Evolutionary conservation across 768 basidiomycete species (phyloP).

Genomic region (Fibroporia radiculosa): DNA sequence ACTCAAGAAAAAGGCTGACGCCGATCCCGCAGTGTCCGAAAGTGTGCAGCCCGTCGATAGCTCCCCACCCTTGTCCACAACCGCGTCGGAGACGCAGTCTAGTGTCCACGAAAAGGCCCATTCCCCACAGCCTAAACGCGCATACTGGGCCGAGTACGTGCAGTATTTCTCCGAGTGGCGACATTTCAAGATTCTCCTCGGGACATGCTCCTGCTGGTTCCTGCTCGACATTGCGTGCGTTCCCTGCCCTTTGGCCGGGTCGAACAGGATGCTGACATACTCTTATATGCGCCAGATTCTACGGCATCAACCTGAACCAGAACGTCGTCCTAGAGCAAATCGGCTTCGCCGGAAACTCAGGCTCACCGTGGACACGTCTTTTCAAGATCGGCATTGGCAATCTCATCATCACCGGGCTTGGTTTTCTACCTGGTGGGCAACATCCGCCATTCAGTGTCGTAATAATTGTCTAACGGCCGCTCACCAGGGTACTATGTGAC

Average conservation of each 20-base stretch:
- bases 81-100: neutral
- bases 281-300: slow-evolving; percentile 47
- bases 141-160: slow-evolving; percentile 39
- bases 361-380: slow-evolving; percentile 54
- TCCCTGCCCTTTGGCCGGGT: neutral
- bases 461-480: neutral
- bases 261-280: neutral
- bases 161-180: slow-evolving; percentile 67
- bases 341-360: slow-evolving; percentile 52
- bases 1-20: slow-evolving; percentile 23
- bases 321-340: slow-evolving; percentile 72
- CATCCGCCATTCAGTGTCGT: neutral
- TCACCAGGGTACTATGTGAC: slow-evolving; percentile 58
- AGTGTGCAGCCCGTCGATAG: slow-evolving; percentile 26
- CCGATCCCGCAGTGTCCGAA: slow-evolving; percentile 14
- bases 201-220: slow-evolving; percentile 68
- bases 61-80: neutral
- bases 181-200: slow-evolving; percentile 59
- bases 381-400: slow-evolving; percentile 63
- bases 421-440: slow-evolving; percentile 63
- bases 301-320: slow-evolving; percentile 71
- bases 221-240: slow-evolving; percentile 62
- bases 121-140: neutral
- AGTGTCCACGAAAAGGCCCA: neutral
- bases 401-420: slow-evolving; percentile 65